A percentile compares a stretch with the other conserved stretches of the same genome.
Conservation (phyloP, 306 rosid species). For the Sindora glabra region DNA sequence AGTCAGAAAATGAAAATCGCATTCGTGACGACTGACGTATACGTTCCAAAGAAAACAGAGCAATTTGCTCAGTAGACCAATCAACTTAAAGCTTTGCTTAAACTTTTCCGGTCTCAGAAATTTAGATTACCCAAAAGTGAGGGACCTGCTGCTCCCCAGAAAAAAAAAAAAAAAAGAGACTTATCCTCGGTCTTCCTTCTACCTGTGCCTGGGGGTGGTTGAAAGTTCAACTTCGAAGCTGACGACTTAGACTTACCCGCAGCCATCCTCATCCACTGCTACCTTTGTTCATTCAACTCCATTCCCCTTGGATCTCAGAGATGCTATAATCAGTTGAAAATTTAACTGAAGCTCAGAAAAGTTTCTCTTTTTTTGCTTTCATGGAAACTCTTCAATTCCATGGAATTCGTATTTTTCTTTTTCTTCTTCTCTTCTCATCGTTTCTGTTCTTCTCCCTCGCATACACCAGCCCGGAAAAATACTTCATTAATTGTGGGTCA, state of each 20-base stretch:
- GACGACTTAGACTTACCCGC: neutral
- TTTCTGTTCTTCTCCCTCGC: neutral
- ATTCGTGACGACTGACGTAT: too few species aligned
- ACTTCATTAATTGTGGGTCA: conserved; percentile 45
- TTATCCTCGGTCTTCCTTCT: too few species aligned
- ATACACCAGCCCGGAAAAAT: neutral
- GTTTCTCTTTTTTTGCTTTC: neutral
- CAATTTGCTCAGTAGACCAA: too few species aligned
- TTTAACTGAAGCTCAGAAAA: neutral
- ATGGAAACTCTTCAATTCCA: conserved; percentile 9
- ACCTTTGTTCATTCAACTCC: neutral
- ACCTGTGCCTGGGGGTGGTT: too few species aligned
- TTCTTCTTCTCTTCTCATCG: conserved; percentile 12
- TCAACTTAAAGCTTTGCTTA: too few species aligned
- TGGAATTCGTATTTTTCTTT: neutral
- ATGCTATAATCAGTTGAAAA: neutral
- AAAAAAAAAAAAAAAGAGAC: too few species aligned
- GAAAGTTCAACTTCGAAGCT: conserved; percentile 11
- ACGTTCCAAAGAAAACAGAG: too few species aligned
- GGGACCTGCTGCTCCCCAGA: neutral
- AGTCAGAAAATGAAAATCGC: too few species aligned
- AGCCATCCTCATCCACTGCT: conserved; percentile 10
- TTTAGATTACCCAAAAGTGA: neutral
- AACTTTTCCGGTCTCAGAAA: neutral
- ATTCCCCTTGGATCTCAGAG: neutral